Evolutionary conservation across 2,329 filamentous ascomycete species (phyloP), one percentile per base, ranked within the genome.

Genomic region (Huntiella savannae): DNA sequence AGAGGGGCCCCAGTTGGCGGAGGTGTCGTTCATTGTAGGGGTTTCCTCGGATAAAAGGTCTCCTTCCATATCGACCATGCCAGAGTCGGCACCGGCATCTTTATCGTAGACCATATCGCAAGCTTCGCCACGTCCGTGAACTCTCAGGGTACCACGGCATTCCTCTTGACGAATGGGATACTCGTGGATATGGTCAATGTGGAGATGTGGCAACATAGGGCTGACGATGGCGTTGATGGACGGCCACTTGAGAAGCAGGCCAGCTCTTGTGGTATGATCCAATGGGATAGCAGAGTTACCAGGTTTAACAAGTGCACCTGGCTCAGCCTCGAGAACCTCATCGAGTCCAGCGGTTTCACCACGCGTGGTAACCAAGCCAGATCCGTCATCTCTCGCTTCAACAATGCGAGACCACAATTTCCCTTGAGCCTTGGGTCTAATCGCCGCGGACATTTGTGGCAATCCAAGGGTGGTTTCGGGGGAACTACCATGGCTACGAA

Each of bases 231-330:
- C 63, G 57, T 68, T 62, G 46, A 91, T 84, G 0, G 77, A 71
- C 0, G 71, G 71, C 77, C 81, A 86, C 40, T 72, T 68, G 22
- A 96, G 64, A 13, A 96, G 66, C 51, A 86, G 74, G 43, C 91
- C 83, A 1, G 86, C 86, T n/a, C 85, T 75, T 0, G 87, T 95
- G 0, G 84, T 92, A 56, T 96, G 88, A 53, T 93, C 83, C 22
- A 78, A 73, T 1, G 85, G 82, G 47, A 93, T 82, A 1, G 80
- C 74, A 11, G 82, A 72, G 52, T 77, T 70, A 40, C 75, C 76
- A 1, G 70, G 70, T 10, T 62, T 63, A 5, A 73, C 69, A 8
- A 67, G 62, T 5, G 68, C 67, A 5, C 69, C 68, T 15, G 70
- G 68, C 39, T 70, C 66, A 1, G 62, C 62, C 47, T 74, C 69